phyloP scores from a whole-genome alignment of 2,329 filamentous ascomycete species.

The Emmonsiellopsis sp. region DNA sequence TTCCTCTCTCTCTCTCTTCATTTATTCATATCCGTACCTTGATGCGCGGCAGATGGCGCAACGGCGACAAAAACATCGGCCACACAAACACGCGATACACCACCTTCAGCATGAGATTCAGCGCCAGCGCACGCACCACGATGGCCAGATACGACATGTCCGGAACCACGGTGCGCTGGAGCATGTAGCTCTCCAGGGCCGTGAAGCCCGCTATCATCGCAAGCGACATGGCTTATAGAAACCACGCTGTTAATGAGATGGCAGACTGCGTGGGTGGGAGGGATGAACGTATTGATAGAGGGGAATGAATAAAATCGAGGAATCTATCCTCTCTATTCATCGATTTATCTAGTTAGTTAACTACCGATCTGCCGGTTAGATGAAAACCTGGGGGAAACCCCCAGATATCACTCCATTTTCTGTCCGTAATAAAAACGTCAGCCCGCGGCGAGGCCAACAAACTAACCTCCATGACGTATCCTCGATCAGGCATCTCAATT shows the following conservation, averaged over 20 bases:
- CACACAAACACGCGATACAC: constrained; percentile 40
- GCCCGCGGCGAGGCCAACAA: no score
- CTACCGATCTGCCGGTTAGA: no score
- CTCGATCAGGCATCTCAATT: no score
- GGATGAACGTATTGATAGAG: no score
- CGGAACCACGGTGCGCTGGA: constrained; percentile 20
- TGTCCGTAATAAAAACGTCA: no score
- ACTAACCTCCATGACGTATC: no score
- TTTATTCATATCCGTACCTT: constrained; percentile 21
- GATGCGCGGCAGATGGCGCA: constrained; percentile 42
- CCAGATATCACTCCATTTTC: no score
- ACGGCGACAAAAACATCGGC: constrained; percentile 41
- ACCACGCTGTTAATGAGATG: background rate
- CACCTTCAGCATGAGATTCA: constrained; percentile 18
- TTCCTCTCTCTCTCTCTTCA: background rate
- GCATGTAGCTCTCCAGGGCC: constrained; percentile 20
- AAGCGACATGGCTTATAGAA: constrained; percentile 15
- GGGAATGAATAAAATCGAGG: no score
- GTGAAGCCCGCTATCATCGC: constrained; percentile 11
- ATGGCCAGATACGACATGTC: constrained; percentile 19
- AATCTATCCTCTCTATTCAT: no score
- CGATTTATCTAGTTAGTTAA: no score
- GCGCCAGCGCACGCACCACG: constrained; percentile 14
- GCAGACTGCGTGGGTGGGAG: background rate
- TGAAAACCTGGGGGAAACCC: no score